Evolutionary conservation across 2,329 filamentous ascomycete genomes (phyloP).

Genomic region (Ceratocystis ficicola): DNA sequence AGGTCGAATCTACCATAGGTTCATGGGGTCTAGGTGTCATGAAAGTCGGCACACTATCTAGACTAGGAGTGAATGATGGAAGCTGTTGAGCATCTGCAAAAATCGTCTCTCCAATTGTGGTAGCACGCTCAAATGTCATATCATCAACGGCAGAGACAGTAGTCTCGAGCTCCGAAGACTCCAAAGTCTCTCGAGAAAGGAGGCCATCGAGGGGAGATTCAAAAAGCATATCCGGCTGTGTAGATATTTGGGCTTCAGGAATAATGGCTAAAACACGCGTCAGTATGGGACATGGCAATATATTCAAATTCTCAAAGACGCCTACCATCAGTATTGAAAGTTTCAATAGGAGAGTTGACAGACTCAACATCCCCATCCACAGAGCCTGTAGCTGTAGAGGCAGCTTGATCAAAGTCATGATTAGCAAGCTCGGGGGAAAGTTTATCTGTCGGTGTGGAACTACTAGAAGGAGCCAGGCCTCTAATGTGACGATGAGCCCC

Average conservation of each 20-base stretch:
- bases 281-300: background rate
- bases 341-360: background rate
- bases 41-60: background rate
- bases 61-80: background rate
- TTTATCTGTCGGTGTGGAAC: background rate
- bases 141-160: background rate
- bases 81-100: background rate
- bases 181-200: background rate
- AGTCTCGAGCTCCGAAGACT: background rate
- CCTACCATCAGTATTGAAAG: background rate
- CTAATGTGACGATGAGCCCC: background rate
- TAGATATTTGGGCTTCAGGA: background rate
- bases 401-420: background rate
- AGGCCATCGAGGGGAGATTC: background rate
- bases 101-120: background rate
- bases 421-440: background rate
- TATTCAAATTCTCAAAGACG: too few species aligned
- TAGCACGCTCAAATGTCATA: background rate
- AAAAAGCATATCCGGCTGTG: background rate
- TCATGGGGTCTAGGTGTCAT: background rate
- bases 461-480: slow-evolving; percentile 2
- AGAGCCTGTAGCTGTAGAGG: background rate
- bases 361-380: slow-evolving; percentile 3
- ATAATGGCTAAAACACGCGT: background rate
- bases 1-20: background rate